These are phyloP conservation scores for Poteriospumella lacustris DNA, from an alignment of 108 stramenopile species.

Conservation along the genomic window DNA sequence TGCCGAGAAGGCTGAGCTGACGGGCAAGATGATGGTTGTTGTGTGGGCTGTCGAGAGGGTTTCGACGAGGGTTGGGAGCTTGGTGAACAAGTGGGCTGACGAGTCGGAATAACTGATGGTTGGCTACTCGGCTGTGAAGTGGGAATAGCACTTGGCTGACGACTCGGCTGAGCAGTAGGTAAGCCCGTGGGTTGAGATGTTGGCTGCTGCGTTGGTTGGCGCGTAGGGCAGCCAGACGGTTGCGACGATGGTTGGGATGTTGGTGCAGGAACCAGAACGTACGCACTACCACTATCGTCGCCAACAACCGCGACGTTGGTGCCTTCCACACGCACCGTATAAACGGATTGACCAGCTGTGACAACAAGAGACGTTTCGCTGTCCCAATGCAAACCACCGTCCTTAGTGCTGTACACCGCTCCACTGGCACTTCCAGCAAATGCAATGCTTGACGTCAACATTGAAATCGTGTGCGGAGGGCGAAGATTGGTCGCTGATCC, in stretches of 20 bases:
- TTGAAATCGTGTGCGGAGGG: background rate
- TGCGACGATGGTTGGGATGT: background rate
- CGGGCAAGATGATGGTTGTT: background rate
- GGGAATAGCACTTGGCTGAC: background rate
- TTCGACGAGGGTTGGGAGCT: background rate
- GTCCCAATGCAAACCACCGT: background rate
- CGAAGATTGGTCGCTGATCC: background rate
- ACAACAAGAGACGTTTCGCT: background rate
- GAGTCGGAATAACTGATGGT: background rate
- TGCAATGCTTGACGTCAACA: background rate
- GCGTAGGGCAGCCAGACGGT: background rate
- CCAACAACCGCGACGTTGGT: background rate
- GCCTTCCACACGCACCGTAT: background rate
- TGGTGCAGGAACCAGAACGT: background rate
- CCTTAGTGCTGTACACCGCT: background rate
- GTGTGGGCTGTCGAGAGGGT: background rate
- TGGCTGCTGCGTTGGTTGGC: background rate
- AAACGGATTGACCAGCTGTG: background rate
- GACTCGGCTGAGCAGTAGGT: background rate
- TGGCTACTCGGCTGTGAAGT: background rate
- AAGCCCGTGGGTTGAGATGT: background rate
- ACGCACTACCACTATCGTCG: background rate
- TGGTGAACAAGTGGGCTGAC: background rate
- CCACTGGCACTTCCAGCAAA: background rate
- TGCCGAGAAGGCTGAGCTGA: background rate